Base-by-base conservation (phyloP, 192 early-diverging fungal species). In the Coemansia sp. region DNA sequence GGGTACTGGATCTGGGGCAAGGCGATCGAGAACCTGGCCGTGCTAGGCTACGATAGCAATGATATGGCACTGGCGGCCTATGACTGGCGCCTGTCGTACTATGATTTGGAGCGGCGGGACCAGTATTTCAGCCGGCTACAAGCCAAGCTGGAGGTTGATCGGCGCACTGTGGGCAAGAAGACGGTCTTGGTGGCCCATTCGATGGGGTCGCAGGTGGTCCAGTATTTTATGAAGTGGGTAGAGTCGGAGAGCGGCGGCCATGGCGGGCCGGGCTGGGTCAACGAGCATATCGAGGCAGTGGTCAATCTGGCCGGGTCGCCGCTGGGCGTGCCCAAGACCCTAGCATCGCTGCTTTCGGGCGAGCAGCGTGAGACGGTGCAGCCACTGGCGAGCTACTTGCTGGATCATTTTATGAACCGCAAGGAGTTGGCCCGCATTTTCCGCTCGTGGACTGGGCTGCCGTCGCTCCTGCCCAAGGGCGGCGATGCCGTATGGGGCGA, bases 1-100 rank as follows among this genome's bases (percentile, higher is more conserved):
- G 88, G 88, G 64, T 92, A 87, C 56, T 94, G 90, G 92, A 86
- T 95, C 16, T 90, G 86, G 88, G 90, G 78, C 32, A 83, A 86
- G 38, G 61, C 79, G 26, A 88, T 90, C 44, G 77, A 86, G 45
- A 95, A 92, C 58, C 51, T 95, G 33, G 89, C 87, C 0, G 85
- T 82, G 0, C 74, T 82, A 8, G 92, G 92, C 20, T 91, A 91
- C 67, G 92, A 94, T 61, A 82, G 67, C 71, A 87, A 83, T 53
- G 89, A 85, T 48, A 91, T 94, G 91, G 67, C 85, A 21, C 63
- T 94, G 32, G 89, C 89, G 0, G 64, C 86, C 1, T 94, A 94
- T 56, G 90, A 94, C 76, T 94, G 91, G 91, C 78, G 92, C 26
- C 59, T 96, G 35, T 80, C 84, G 1, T 84, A 85, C 38, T 34